Conservation (phyloP, 352 stramenopile species). For the Phytophthora sp. region DNA sequence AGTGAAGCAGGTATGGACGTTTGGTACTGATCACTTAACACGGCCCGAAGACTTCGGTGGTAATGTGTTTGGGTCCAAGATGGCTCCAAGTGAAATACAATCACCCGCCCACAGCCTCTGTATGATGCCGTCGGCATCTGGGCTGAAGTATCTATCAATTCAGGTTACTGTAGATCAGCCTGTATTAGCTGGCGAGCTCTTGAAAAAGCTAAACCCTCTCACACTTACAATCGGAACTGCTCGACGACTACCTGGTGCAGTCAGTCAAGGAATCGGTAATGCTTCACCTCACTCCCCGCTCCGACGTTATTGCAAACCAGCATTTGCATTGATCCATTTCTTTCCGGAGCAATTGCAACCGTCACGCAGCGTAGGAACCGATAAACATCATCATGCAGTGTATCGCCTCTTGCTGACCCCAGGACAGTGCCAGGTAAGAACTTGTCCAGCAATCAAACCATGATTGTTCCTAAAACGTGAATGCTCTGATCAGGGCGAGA, state of each 20-base stretch:
- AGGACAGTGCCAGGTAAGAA: conserved; percentile 46
- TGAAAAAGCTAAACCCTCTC: conserved; percentile 68
- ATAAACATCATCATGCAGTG: conserved; percentile 3
- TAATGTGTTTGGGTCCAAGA: neutral
- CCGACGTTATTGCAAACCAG: conserved; percentile 51
- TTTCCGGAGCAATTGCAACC: conserved; percentile 43
- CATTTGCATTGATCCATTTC: conserved; percentile 63
- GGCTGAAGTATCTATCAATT: conserved; percentile 57
- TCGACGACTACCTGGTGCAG: conserved; percentile 57
- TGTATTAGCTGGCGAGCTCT: conserved; percentile 44
- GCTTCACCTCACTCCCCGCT: conserved; percentile 48
- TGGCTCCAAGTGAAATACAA: conserved; percentile 9
- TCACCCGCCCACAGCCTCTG: conserved; percentile 35
- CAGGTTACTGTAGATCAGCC: conserved; percentile 56
- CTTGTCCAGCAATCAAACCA: neutral
- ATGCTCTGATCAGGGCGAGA: conserved; percentile 23
- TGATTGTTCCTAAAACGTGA: neutral
- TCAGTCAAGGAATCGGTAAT: conserved; percentile 16
- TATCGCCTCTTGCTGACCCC: conserved; percentile 42
- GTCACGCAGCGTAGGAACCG: neutral
- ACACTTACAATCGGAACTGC: conserved; percentile 56
- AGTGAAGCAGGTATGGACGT: conserved; percentile 56
- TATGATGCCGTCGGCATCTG: conserved; percentile 23
- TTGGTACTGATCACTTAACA: neutral
- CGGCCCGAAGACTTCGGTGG: neutral